A percentile compares a stretch with the other conserved stretches of the same genome.
These are phyloP conservation scores for Parastagonospora avenae DNA, from an alignment of 2,329 filamentous ascomycete genomes.

Conservation along the genomic window DNA sequence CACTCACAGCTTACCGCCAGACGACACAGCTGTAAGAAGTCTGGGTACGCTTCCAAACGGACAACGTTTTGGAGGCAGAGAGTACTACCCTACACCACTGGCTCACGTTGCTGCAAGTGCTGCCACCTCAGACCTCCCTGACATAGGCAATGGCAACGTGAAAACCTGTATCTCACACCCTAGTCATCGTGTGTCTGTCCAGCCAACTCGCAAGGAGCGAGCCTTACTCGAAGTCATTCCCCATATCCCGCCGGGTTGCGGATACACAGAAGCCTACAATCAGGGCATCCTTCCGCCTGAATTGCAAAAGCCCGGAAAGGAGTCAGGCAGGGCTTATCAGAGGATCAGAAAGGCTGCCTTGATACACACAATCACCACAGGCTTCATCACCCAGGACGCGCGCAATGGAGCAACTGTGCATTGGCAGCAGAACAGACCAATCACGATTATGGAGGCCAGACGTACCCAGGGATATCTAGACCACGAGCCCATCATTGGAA, in stretches of 20 bases:
- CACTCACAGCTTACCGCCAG: constrained; percentile 66
- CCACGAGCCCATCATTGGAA: constrained; percentile 70
- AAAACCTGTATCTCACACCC: constrained; percentile 69
- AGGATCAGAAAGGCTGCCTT: constrained; percentile 60
- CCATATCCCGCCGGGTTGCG: constrained; percentile 51
- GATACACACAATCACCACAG: constrained; percentile 68
- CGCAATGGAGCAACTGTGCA: constrained; percentile 65
- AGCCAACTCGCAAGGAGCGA: constrained; percentile 37
- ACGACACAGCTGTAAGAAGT: constrained; percentile 32
- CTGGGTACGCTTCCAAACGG: constrained; percentile 57
- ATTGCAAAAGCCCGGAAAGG: constrained; percentile 22
- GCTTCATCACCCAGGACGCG: constrained; percentile 57
- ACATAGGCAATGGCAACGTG: constrained; percentile 64
- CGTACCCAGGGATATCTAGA: constrained; percentile 74
- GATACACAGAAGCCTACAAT: constrained; percentile 42
- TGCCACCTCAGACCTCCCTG: constrained; percentile 65
- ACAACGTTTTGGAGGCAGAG: constrained; percentile 61
- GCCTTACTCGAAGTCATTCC: constrained; percentile 65
- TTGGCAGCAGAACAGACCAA: constrained; percentile 66
- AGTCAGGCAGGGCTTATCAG: constrained; percentile 50
- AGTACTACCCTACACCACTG: constrained; percentile 63
- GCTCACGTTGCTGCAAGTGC: constrained; percentile 58
- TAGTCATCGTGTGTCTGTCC: constrained; percentile 64
- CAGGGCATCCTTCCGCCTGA: constrained; percentile 37
- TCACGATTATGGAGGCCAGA: constrained; percentile 70